Evolutionary conservation across 768 basidiomycete genomes (phyloP).

Genomic region (Hebeloma cylindrosporum): DNA sequence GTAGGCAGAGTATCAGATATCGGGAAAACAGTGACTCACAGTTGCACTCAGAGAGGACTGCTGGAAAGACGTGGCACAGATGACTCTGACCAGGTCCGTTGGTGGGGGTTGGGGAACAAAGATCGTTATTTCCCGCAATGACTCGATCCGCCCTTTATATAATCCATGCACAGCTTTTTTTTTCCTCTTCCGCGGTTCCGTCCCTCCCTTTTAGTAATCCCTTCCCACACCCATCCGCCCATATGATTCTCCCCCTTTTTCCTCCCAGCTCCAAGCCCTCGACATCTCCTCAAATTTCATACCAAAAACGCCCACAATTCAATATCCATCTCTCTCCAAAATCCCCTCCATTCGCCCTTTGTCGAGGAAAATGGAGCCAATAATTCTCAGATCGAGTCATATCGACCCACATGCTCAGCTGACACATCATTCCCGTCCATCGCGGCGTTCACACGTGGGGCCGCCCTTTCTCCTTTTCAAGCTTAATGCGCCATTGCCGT

Average conservation of each 20-base stretch:
- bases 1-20: constrained; percentile 30
- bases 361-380: constrained; percentile 1
- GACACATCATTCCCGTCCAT: constrained; percentile 24
- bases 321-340: not conserved
- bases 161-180: constrained; percentile 23
- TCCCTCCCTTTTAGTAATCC: not conserved
- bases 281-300: not conserved
- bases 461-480: constrained; percentile 20
- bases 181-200: constrained; percentile 21
- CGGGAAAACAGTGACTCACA: constrained; percentile 35
- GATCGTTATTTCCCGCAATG: constrained; percentile 17
- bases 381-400: constrained; percentile 35
- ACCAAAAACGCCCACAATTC: not conserved
- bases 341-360: too few relatives aligned
- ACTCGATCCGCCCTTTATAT: constrained; percentile 28
- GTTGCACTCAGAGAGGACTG: constrained; percentile 23
- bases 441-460: constrained; percentile 23
- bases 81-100: constrained; percentile 23
- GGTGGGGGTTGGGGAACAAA: constrained; percentile 21
- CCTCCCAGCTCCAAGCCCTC: not conserved
- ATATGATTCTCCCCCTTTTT: not conserved
- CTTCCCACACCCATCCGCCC: too few relatives aligned
- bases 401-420: constrained; percentile 21
- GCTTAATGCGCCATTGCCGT: constrained; percentile 13
- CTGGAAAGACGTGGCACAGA: constrained; percentile 18